Evolutionary conservation across 2,329 filamentous ascomycete species (phyloP), one percentile per base, ranked within the genome.

Genomic region (Aspergillus floridensis): DNA sequence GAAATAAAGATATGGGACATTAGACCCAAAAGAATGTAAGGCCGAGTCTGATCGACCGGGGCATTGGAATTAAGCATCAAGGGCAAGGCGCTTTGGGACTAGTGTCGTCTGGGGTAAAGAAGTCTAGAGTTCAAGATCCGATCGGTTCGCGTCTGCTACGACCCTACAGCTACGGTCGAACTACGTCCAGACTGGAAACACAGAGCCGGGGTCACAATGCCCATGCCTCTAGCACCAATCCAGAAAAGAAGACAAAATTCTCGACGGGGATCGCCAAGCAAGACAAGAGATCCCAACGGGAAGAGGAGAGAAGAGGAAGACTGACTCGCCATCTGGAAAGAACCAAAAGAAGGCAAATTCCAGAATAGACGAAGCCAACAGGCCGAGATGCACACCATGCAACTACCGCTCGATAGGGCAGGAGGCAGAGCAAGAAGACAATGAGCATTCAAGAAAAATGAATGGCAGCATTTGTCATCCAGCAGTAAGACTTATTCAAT

Each of bases 401-500:
- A 35, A 57, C 49, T 35, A 35, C 44, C 41, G 14, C 2, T 16
- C 5, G 32, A 41, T 47, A 19, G 26, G n/a, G 26, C 31, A 46
- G 41, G 32, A 55, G 19, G 53, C 26, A 35, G 41, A 29, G 26
- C 26, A 41, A 47, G 32, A 38, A 21, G 29, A 49, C 44, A 44
- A 44, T 16, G 38, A 46, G 29, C 12, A 46, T 26, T 8, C 26
- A 32, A 29, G 21, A 52, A 48, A 21, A 7, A 29, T 32, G 11
- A 48, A 48, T 50, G 44, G 63, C 68, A 72, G 63, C 66, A 65
- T 67, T 2, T 44, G 16, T 19, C 38, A 19, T 19, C 38, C 14
- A 7, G 55, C 38, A 12, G 11, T 32, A 59, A 53, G 54, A 63
- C 70, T 70, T 73, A n/a, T 64, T 74, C 78, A 79, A 81, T 72